phyloP scores from a whole-genome alignment of 352 stramenopile genomes.

The Phytophthora nicotianae region DNA sequence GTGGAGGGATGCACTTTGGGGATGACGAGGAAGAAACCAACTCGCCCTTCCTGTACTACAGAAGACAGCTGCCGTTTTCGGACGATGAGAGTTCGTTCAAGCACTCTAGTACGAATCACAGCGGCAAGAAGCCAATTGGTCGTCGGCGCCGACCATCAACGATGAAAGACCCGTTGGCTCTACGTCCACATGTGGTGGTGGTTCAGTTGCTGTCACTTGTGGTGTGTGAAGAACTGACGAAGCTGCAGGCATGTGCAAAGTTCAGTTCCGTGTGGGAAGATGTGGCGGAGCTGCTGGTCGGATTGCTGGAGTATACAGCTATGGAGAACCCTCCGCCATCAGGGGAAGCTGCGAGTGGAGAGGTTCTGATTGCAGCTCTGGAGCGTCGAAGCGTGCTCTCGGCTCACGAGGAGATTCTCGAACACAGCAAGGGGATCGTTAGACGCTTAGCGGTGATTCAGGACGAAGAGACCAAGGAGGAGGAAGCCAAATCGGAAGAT shows the following conservation, averaged over 20 bases:
- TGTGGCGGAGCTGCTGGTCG: slow-evolving; percentile 58
- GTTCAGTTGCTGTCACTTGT: slow-evolving; percentile 70
- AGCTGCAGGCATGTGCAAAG: slow-evolving; percentile 41
- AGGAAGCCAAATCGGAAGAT: slow-evolving; percentile 10
- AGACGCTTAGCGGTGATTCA: slow-evolving; percentile 55
- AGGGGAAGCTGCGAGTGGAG: slow-evolving; percentile 29
- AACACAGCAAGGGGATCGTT: slow-evolving; percentile 67
- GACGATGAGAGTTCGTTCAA: slow-evolving; percentile 15
- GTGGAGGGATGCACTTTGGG: slow-evolving; percentile 24
- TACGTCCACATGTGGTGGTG: slow-evolving; percentile 63
- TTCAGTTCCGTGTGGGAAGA: slow-evolving; percentile 64
- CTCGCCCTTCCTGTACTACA: slow-evolving; percentile 58
- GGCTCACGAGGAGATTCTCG: slow-evolving; percentile 75
- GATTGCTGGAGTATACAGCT: slow-evolving; percentile 55
- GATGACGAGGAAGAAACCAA: slow-evolving; percentile 46
- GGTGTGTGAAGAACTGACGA: slow-evolving; percentile 62
- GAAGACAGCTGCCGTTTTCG: slow-evolving; percentile 46
- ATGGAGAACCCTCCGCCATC: slow-evolving; percentile 32
- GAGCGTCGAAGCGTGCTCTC: slow-evolving; percentile 68
- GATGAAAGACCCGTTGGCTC: slow-evolving; percentile 62
- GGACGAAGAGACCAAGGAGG: slow-evolving; percentile 22
- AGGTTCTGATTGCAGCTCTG: slow-evolving; percentile 57
- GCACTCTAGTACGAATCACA: slow-evolving; percentile 1
- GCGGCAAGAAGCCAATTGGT: slow-evolving; percentile 11
- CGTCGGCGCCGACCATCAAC: slow-evolving; percentile 54